Evolutionary conservation across 2,329 filamentous ascomycete genomes (phyloP), one percentile per base, ranked within the genome.

Genomic region (Keithomyces neogunnii): DNA sequence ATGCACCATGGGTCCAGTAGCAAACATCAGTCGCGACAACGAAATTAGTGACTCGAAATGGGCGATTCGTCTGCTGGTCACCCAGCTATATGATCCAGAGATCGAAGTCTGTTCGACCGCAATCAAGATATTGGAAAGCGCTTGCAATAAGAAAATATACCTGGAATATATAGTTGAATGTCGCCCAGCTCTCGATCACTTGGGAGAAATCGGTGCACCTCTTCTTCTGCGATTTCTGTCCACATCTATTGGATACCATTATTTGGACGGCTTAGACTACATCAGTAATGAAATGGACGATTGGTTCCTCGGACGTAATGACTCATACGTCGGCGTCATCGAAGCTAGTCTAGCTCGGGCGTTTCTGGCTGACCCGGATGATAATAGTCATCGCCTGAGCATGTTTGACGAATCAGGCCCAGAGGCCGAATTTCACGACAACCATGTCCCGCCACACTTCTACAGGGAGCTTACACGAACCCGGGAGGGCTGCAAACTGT

Each of bases 221-320:
- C 74, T 99, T 28, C 78, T 99, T 4, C 74, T 99, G 48, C 86
- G 93, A 40, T 99, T 99, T 68, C 69, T 99, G 50, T 96, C 91
- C 0, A 97, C 92, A 0, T 96, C 91, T 2, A 92, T 96, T 52
- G 93, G 93, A 47, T 99, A 99, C 63, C 91, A 97, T 67, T 99
- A 99, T 67, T 77, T 99, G 5, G 90, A 97, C 63, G 93, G 91
- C 0, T 75, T 99, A 43, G 95, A 99, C 71, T 99, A 99, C 65
- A 99, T 99, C 67, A 96, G 91, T 55, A 93, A 95, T 64, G 95
- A 99, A 67, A 99, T 99, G 93, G 93, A 99, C 60, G 95, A 99
- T 69, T 99, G 93, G 93, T 99, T 97, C 64, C 76, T 99, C 32
- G 93, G 93, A 11, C 84, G 93, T 44, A 99, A 99, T 63, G 92